phyloP scores from a whole-genome alignment of 2,329 filamentous ascomycete species.

The Nemania sp. region DNA sequence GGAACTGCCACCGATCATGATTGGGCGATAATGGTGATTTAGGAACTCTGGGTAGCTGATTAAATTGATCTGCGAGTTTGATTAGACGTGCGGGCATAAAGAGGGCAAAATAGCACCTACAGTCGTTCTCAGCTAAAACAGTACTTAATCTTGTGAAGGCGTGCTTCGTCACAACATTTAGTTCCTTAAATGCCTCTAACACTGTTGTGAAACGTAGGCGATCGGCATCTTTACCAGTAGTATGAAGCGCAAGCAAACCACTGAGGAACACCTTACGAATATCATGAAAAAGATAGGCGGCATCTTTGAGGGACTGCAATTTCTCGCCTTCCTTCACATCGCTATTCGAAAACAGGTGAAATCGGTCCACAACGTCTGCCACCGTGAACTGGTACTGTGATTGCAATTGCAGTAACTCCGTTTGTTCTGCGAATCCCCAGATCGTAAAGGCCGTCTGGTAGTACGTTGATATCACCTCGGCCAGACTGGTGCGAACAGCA shows the following conservation, averaged over 20 bases:
- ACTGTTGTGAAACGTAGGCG: slow-evolving; percentile 78
- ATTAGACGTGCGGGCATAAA: not conserved
- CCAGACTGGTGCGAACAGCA: slow-evolving; percentile 70
- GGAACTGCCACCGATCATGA: slow-evolving; percentile 82
- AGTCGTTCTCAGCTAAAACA: slow-evolving; percentile 78
- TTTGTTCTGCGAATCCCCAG: slow-evolving; percentile 73
- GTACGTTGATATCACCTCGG: slow-evolving; percentile 71
- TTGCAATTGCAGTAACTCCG: slow-evolving; percentile 88
- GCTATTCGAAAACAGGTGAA: slow-evolving; percentile 63
- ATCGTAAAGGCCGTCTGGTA: slow-evolving; percentile 70
- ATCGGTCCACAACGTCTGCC: slow-evolving; percentile 72
- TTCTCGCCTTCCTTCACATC: slow-evolving; percentile 77
- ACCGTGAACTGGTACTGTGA: slow-evolving; percentile 83
- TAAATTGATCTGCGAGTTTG: slow-evolving; percentile 18
- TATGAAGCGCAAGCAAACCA: slow-evolving; percentile 84
- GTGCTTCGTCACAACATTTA: slow-evolving; percentile 63
- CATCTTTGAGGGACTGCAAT: slow-evolving; percentile 77
- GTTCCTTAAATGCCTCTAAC: slow-evolving; percentile 70
- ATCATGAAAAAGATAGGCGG: slow-evolving; percentile 78
- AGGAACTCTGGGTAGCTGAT: slow-evolving; percentile 59
- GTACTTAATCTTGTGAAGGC: slow-evolving; percentile 68
- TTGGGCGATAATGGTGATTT: slow-evolving; percentile 67
- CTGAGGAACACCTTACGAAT: slow-evolving; percentile 85
- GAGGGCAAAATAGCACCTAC: slow-evolving; percentile 50
- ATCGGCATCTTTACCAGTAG: slow-evolving; percentile 76